A percentile compares a stretch with the other conserved stretches of the same genome.
Evolutionary conservation across 1,284 basidiomycete genomes (phyloP).

Genomic region (Ustilago shanxiensis): DNA sequence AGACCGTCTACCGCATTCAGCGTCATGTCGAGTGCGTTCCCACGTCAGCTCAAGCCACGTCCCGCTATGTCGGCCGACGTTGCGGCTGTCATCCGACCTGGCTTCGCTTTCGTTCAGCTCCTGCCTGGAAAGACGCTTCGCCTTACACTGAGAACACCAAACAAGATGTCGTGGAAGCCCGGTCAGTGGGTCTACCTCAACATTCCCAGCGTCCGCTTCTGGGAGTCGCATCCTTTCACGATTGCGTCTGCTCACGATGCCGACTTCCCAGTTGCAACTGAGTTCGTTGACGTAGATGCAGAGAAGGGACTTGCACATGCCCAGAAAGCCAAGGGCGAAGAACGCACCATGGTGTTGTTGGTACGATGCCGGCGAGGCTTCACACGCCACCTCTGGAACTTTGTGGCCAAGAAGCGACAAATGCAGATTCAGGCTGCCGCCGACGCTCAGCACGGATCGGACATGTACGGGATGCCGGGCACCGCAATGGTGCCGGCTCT

Average conservation of each 20-base stretch:
- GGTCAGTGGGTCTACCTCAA: conserved; percentile 84
- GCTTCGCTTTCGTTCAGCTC: conserved; percentile 82
- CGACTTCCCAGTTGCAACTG: conserved; percentile 53
- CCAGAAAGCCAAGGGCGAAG: conserved; percentile 70
- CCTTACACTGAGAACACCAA: conserved; percentile 77
- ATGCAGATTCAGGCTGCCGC: conserved; percentile 57
- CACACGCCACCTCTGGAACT: conserved; percentile 81
- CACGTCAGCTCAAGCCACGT: conserved; percentile 40
- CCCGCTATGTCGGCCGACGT: conserved; percentile 63
- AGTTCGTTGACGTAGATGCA: conserved; percentile 48
- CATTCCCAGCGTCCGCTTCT: conserved; percentile 78
- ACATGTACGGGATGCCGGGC: conserved; percentile 48
- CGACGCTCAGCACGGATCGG: conserved; percentile 43
- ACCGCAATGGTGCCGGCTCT: conserved; percentile 51
- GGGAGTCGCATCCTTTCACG: conserved; percentile 86
- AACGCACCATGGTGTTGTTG: conserved; percentile 78
- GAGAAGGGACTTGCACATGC: conserved; percentile 35
- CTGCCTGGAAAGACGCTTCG: conserved; percentile 83
- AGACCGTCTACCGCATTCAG: conserved; percentile 47
- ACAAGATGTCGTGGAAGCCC: conserved; percentile 76
- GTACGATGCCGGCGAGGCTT: conserved; percentile 83
- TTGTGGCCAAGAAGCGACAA: conserved; percentile 60
- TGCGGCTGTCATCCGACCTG: conserved; percentile 71
- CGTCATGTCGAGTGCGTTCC: conserved; percentile 16
- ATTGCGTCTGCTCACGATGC: conserved; percentile 78